Conservation (phyloP, 768 basidiomycete species). For the Rhodotorula babjevae region DNA sequence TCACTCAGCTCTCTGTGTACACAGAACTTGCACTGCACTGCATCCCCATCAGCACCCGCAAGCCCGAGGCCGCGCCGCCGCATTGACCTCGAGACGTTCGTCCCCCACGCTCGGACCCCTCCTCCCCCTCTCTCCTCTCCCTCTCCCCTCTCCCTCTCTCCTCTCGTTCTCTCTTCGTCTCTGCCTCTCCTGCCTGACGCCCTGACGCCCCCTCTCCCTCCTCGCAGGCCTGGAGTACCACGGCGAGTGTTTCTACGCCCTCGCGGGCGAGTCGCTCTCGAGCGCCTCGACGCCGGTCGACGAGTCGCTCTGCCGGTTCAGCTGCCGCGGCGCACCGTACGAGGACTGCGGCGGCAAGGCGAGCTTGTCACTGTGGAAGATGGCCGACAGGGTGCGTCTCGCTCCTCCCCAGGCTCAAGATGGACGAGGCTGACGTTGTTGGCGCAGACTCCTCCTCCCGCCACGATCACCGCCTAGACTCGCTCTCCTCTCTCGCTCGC, state of each 20-base stretch:
- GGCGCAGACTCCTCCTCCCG: no score
- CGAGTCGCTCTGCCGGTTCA: neutral
- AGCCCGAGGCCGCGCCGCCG: no score
- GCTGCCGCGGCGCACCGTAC: neutral
- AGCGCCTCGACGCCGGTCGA: neutral
- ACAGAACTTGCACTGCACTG: no score
- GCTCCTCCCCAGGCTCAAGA: neutral
- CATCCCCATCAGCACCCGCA: no score
- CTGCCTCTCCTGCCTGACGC: no score
- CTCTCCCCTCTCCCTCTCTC: neutral
- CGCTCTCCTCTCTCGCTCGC: neutral
- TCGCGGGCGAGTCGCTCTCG: neutral
- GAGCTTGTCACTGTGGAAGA: neutral
- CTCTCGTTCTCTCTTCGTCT: neutral
- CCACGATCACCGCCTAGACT: neutral
- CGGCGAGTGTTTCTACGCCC: neutral
- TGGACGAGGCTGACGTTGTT: neutral
- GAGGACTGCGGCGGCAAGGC: neutral
- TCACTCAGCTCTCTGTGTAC: no score
- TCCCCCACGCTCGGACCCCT: no score
- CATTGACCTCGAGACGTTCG: no score
- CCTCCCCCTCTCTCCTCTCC: no score
- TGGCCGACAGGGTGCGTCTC: neutral
- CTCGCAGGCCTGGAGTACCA: neutral
- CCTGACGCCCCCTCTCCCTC: no score